Base-by-base conservation (phyloP, 1,284 basidiomycete genomes). In the Puccinia brachypodii region DNA sequence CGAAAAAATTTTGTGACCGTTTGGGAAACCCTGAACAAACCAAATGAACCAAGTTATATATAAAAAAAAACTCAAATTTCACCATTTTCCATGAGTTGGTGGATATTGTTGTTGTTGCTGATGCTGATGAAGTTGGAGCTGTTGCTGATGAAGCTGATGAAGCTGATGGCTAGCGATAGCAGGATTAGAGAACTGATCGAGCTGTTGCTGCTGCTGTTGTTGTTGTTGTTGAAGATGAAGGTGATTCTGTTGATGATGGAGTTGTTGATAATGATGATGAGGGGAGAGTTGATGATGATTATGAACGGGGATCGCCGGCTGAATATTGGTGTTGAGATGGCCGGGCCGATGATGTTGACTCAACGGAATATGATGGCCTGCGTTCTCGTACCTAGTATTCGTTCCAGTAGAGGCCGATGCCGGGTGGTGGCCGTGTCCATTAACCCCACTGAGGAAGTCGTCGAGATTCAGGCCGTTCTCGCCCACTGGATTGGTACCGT, bases 51-150 rank as follows among this genome's bases (percentile, higher is more conserved):
- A n/a, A n/a, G n/a, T n/a, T n/a, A n/a, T 31, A 25, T 2, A 60
- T 33, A 60, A 33, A 28, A 60, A 60, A 31, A 33, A 33, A 14
- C 4, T 7, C 13, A 16, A 64, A 64, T 31, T 38, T 68, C n/a
- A 68, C 64, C 64, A 68, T 68, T 68, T 68, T 4, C 38, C 19
- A 44, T 68, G 38, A 44, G 64, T 68, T 13, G 64, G 38, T 7
- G 64, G n/a, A 40, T 68, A 68, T 42, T 42, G 64, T 1, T 42
- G 64, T 8, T 68, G 40, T 6, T 68, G 64, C 19, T 31, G 58
- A 2, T 60, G 58, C 2, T 33, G 31, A 3, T 60, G 58, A 36
- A 3, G 60, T 3, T 62, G 60, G 22, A 8, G 56, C 19, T 68
- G 38, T 25, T 68, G 64, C 3, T 42, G 64, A 2, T 68, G 38